Conservation (phyloP, 2,329 filamentous ascomycete species). For the Aureobasidium mangrovei region DNA sequence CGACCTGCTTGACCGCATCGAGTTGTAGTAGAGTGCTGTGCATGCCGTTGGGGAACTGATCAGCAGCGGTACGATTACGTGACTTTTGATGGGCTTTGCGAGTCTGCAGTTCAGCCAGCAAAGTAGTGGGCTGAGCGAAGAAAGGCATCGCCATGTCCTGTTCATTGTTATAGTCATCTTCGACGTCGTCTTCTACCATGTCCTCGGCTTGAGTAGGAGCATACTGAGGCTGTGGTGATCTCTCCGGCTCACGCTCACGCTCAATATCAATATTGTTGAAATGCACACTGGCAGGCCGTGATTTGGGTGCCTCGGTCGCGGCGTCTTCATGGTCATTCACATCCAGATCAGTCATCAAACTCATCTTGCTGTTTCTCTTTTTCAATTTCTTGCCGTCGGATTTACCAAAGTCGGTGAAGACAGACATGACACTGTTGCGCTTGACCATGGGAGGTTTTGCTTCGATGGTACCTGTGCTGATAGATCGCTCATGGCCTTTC, state of each 20-base stretch:
- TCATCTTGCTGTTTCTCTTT: constrained; percentile 28
- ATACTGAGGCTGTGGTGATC: constrained; percentile 8
- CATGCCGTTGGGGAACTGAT: constrained; percentile 62
- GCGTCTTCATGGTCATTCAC: constrained; percentile 17
- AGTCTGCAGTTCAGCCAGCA: constrained; percentile 84
- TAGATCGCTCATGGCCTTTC: constrained; percentile 10
- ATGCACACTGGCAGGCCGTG: constrained; percentile 3
- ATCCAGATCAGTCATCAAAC: constrained; percentile 19
- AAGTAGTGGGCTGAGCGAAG: constrained; percentile 71
- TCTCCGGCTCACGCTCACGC: neutral
- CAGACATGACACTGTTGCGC: constrained; percentile 25
- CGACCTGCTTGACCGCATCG: constrained; percentile 79
- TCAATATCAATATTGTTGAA: neutral
- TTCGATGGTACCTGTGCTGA: constrained; percentile 15
- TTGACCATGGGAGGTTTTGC: constrained; percentile 17
- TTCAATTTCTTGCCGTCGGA: constrained; percentile 25
- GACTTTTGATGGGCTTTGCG: constrained; percentile 82
- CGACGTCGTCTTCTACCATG: constrained; percentile 27
- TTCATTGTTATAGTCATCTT: constrained; percentile 36
- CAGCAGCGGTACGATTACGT: constrained; percentile 59
- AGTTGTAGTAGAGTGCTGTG: constrained; percentile 84
- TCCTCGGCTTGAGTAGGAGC: constrained; percentile 19
- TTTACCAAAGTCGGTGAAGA: constrained; percentile 24
- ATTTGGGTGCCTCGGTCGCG: constrained; percentile 1
- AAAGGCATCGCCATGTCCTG: constrained; percentile 39